Conservation (phyloP, 2,329 filamentous ascomycete species). For the Lachnellula arida region DNA sequence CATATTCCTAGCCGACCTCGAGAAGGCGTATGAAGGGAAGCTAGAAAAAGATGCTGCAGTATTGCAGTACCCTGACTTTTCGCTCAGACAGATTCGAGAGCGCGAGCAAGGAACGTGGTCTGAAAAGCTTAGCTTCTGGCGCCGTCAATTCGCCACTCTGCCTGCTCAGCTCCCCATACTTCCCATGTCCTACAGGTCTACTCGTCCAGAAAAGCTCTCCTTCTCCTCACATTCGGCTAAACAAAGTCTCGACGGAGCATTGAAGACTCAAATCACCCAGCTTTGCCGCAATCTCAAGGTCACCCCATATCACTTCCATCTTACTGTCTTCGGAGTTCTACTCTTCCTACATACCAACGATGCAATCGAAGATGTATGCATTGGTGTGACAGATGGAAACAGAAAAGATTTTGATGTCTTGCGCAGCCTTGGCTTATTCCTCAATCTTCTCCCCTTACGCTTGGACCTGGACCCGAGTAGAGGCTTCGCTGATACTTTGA, state of each 20-base stretch:
- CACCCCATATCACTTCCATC: slow-evolving; percentile 42
- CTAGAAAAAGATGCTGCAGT: not conserved
- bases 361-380: slow-evolving; percentile 35
- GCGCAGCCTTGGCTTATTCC: slow-evolving; percentile 40
- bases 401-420: slow-evolving; percentile 30
- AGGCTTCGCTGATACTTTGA: not conserved
- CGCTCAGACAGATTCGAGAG: not conserved
- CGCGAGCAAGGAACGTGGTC: not conserved
- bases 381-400: slow-evolving; percentile 44
- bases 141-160: not conserved
- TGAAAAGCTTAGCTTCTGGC: not conserved
- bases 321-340: slow-evolving; percentile 37
- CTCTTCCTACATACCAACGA: slow-evolving; percentile 32
- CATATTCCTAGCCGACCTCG: not conserved
- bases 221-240: not conserved
- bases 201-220: not conserved
- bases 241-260: not conserved
- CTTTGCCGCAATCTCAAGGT: not conserved
- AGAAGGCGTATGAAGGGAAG: not conserved
- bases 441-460: slow-evolving; percentile 45
- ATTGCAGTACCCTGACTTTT: not conserved
- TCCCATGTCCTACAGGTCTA: not conserved
- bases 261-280: not conserved
- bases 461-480: slow-evolving; percentile 23
- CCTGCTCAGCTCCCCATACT: not conserved